A percentile compares a stretch with the other conserved stretches of the same genome.
These are phyloP conservation scores for Mytilinidion resinicola DNA, from an alignment of 495 filamentous ascomycete species.

Conservation along the genomic window DNA sequence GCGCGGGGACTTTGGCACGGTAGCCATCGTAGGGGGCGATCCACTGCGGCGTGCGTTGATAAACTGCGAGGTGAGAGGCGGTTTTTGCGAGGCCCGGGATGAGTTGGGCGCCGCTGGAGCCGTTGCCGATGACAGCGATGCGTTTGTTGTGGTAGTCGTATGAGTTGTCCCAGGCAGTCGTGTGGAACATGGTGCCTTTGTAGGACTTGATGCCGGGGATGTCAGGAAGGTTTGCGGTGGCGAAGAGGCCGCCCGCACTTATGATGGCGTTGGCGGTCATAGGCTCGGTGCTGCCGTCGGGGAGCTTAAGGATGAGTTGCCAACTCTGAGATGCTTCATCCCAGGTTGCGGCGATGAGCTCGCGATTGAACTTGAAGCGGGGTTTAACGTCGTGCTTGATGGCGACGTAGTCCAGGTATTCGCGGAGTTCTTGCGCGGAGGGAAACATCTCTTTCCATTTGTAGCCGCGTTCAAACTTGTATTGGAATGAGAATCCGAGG, in stretches of 20 bases:
- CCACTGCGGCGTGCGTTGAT: constrained; percentile 1
- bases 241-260: background rate
- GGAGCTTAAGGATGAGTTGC: background rate
- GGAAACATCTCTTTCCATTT: background rate
- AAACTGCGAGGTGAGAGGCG: background rate
- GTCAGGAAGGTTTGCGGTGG: background rate
- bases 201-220: constrained; percentile 1
- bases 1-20: background rate
- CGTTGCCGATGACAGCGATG: constrained; percentile 7
- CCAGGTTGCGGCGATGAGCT: background rate
- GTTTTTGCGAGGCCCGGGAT: background rate
- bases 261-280: background rate
- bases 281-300: background rate
- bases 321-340: background rate
- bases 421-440: background rate
- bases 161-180: background rate
- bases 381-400: background rate
- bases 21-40: constrained; percentile 1
- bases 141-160: background rate
- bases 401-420: background rate
- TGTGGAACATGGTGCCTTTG: constrained; percentile 1
- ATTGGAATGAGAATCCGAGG: background rate
- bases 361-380: background rate
- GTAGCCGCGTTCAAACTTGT: background rate
- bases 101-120: background rate